phyloP scores from a whole-genome alignment of 768 basidiomycete genomes.

The Agrocybe pediades region DNA sequence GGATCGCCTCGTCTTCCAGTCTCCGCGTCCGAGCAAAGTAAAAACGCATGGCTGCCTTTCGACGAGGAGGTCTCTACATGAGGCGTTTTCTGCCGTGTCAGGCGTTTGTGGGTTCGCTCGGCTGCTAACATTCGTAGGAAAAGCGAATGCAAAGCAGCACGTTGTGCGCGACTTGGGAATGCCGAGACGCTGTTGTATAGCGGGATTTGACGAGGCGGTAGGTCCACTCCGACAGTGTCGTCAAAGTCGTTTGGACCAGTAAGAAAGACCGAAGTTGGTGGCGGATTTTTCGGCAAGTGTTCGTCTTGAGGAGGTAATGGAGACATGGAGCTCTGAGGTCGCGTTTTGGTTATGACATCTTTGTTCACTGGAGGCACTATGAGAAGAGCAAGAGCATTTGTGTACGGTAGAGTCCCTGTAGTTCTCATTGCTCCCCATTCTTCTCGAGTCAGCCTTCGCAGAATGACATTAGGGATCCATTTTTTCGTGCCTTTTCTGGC shows the following conservation, averaged over 20 bases:
- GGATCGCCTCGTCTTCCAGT: slow-evolving; percentile 58
- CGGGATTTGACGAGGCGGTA: slow-evolving; percentile 46
- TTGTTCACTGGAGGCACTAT: slow-evolving; percentile 68
- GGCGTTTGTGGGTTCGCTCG: slow-evolving; percentile 38
- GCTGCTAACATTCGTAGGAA: slow-evolving; percentile 48
- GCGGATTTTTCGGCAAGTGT: slow-evolving; percentile 16
- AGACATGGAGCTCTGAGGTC: slow-evolving; percentile 41
- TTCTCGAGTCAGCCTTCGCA: slow-evolving; percentile 64
- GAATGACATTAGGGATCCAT: slow-evolving; percentile 31
- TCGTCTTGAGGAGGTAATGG: slow-evolving; percentile 31
- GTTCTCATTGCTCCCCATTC: slow-evolving; percentile 56
- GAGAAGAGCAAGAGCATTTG: slow-evolving; percentile 65
- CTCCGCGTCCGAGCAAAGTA: slow-evolving; percentile 55
- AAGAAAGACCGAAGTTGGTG: slow-evolving; percentile 33
- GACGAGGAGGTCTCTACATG: not conserved
- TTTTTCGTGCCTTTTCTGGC: slow-evolving; percentile 16
- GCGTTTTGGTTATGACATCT: slow-evolving; percentile 44
- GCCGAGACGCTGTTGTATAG: slow-evolving; percentile 67
- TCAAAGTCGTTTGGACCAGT: slow-evolving; percentile 8
- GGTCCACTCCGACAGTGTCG: slow-evolving; percentile 15
- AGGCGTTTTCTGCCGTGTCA: slow-evolving; percentile 2
- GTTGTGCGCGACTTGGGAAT: slow-evolving; percentile 64
- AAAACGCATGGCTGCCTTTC: slow-evolving; percentile 70
- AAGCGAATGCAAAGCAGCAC: slow-evolving; percentile 54
- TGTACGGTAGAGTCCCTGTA: slow-evolving; percentile 48